Evolutionary conservation across 2,329 filamentous ascomycete species (phyloP), one percentile per base, ranked within the genome.

Genomic region (Cladophialophora yegresii): DNA sequence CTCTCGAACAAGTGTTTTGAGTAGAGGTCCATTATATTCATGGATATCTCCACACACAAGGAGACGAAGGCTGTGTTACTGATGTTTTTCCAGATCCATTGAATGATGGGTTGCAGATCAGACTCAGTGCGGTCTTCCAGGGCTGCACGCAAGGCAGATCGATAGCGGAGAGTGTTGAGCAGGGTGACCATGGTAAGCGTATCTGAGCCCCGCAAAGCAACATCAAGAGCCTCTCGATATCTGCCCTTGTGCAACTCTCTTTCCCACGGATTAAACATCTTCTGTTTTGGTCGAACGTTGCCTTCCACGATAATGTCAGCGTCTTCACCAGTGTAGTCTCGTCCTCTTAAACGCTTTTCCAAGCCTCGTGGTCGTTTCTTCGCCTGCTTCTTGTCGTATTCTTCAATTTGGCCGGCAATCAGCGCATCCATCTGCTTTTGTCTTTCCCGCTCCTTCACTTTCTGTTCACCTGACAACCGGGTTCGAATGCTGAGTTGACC

Each of bases 401-500:
- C 84, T 61, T 91, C 91, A 62, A 96, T 85, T 22, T 84, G 89
- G 55, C 92, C 92, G 45, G 89, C 86, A 64, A 96, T 78, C 62
- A 96, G 81, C 1, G 92, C 89, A 69, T 90, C 82, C 91, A 96
- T 96, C 77, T 91, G 91, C 80, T 89, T 91, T 74, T 90, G 88
- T 57, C 89, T 86, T 76, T 93, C 90, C 28, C 85, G 83, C 71
- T 91, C 89, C 68, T 86, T 87, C 26, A 86, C 83, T 61, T 93
- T 93, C 72, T 96, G 90, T 60, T 90, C 83, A 4, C 92, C 92
- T 0, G 90, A 92, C 12, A 96, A 84, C n/a, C 92, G 87, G 0
- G 93, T 98, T 74, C 90, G 89, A 72, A 98, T 85, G 30, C 91
- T 96, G 10, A 99, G 83, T n/a, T 96, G 85, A 53, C 95, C 95